Percentiles rank a stretch among this genome's conserved stretches.
Conservation (phyloP, 352 stramenopile genomes). For the Phytopythium mirpurense region DNA sequence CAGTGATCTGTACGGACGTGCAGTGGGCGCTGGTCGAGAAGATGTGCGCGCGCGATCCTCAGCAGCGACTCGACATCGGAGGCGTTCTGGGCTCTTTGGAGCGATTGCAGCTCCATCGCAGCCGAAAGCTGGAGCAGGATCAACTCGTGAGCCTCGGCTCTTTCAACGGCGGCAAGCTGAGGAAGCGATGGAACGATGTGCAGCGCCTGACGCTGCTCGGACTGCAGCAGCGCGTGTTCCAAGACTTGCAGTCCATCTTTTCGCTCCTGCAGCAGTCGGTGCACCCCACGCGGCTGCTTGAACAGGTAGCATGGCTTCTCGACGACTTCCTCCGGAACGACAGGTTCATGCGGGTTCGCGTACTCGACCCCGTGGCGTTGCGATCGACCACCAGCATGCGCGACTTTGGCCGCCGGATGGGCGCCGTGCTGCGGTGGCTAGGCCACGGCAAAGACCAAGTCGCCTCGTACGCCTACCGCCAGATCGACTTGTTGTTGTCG, state of each 20-base stretch:
- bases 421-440: neutral
- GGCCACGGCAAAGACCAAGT: neutral
- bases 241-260: neutral
- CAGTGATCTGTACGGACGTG: neutral
- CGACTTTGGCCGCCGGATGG: neutral
- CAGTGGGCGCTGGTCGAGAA: constrained; percentile 1
- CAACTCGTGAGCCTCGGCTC: neutral
- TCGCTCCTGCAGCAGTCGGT: neutral
- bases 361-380: neutral
- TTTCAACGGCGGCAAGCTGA: neutral
- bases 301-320: neutral
- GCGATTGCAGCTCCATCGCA: neutral
- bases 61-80: neutral
- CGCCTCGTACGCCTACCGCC: neutral
- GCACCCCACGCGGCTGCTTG: neutral
- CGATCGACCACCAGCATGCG: neutral
- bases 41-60: neutral
- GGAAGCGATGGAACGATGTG: neutral
- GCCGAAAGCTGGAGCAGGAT: neutral
- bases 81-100: neutral
- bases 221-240: neutral
- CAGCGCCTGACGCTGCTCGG: neutral
- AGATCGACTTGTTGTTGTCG: constrained; percentile 3
- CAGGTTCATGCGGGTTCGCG: neutral
- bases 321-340: neutral